These are phyloP conservation scores for Microglena sp. DNA, from an alignment of 139 green algal species.

Conservation along the genomic window DNA sequence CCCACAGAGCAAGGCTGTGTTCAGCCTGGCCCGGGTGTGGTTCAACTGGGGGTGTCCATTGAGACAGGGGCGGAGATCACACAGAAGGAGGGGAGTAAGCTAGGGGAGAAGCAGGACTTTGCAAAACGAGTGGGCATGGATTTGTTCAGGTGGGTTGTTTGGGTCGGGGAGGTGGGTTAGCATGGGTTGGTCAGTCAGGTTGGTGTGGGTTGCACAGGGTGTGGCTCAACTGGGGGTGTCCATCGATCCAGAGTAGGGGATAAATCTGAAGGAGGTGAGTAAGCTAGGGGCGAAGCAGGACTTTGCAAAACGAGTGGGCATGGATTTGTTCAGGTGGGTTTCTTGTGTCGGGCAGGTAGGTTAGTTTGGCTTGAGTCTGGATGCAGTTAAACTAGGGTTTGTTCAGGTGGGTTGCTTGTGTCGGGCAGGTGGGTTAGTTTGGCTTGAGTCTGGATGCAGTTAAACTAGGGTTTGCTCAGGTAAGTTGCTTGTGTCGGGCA, in stretches of 20 bases:
- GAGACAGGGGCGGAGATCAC: constrained; percentile 17
- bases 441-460: too few relatives aligned
- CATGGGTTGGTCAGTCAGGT: too few relatives aligned
- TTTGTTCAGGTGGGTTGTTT: constrained; percentile 6
- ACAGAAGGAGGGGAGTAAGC: constrained; percentile 17
- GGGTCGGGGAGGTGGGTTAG: too few relatives aligned
- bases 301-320: constrained; percentile 18
- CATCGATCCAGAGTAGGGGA: constrained; percentile 11
- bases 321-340: constrained; percentile 7
- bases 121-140: constrained; percentile 15
- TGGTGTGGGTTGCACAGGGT: constrained; percentile 2
- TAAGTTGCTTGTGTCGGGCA: too few relatives aligned
- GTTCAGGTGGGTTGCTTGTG: too few relatives aligned
- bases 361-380: too few relatives aligned
- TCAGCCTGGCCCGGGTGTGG: constrained; percentile 2
- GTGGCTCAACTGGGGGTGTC: constrained; percentile 9
- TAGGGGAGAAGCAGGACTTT: constrained; percentile 15
- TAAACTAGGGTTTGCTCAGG: too few relatives aligned
- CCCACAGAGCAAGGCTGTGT: not conserved
- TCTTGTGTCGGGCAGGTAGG: too few relatives aligned
- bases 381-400: too few relatives aligned
- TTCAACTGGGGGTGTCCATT: constrained; percentile 10
- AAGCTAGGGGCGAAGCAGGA: constrained; percentile 16
- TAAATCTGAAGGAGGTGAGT: constrained; percentile 14
- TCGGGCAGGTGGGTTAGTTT: too few relatives aligned